Conservation (phyloP, 176 grass and related monocot genomes). For the Calamus simplicifolius region DNA sequence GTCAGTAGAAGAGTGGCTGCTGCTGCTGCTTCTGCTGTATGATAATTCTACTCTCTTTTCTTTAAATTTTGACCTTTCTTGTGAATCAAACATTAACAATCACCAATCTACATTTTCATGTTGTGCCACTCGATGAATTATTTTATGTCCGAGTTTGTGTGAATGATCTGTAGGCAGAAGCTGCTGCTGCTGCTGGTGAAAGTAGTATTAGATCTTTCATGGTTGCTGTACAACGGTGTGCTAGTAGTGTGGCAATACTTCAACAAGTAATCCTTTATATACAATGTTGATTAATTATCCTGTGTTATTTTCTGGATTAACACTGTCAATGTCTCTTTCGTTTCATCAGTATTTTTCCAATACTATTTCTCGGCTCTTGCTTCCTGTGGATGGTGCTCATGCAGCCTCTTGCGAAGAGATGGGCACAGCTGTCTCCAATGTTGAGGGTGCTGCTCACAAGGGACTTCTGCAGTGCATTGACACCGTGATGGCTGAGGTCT, state of each 20-base stretch:
- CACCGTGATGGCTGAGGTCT: conserved; percentile 94
- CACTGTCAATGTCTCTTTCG: conserved; percentile 2
- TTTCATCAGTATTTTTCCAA: conserved; percentile 83
- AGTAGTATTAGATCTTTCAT: conserved; percentile 94
- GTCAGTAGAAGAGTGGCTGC: conserved; percentile 90
- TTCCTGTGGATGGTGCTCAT: conserved; percentile 88
- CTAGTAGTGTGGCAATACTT: conserved; percentile 88
- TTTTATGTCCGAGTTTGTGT: background rate
- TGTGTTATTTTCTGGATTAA: background rate
- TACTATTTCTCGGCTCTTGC: conserved; percentile 81
- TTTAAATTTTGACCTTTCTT: conserved; percentile 2
- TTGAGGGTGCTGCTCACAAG: conserved; percentile 92
- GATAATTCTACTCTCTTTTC: conserved; percentile 11
- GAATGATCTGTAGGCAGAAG: conserved; percentile 68
- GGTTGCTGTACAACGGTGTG: conserved; percentile 92
- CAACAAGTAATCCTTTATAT: conserved; percentile 67
- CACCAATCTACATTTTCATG: too few species aligned
- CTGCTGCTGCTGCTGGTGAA: conserved; percentile 73
- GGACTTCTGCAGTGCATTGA: conserved; percentile 93
- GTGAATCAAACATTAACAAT: too few species aligned
- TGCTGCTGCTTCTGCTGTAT: conserved; percentile 84
- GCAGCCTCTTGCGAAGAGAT: conserved; percentile 88
- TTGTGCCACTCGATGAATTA: too few species aligned
- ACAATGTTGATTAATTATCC: background rate
- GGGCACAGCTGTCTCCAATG: conserved; percentile 82